Base-by-base conservation (phyloP, 768 basidiomycete species). In the Mrakia gelida region DNA sequence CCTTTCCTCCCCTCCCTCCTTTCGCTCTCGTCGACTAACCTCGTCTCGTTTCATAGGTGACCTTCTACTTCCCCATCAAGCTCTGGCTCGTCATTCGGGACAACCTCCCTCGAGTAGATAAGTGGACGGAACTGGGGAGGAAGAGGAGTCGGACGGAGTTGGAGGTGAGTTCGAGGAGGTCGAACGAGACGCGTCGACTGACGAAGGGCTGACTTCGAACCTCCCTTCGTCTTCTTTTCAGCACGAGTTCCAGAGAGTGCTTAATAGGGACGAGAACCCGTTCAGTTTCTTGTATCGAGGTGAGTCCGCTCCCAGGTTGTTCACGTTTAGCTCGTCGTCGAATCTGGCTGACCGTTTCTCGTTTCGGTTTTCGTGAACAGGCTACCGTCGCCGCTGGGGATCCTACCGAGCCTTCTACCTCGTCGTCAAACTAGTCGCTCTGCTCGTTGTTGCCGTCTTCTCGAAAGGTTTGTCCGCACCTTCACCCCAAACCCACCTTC, bases 271-370 rank as follows among this genome's bases (percentile, higher is more conserved):
- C 83, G 84, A 82, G 23, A 91, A 90, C 82, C 90, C 92, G 3
- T 89, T 92, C 80, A 86, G 87, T 1, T 93, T 92, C 82, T 84
- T 93, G 6, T 93, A 92, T 80, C 87, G 85, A 71, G 89, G 91
- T 91, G 81, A 61, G 87, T 30, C 54, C 82, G n/a, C 28, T n/a
- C 67, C 10, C 54, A 26, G 3, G 10, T 7, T 5, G n/a, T n/a
- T n/a, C n/a, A n/a, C n/a, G n/a, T n/a, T 45, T 7, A 18, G 54
- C 3, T 30, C 13, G 49, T 68, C 11, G 34, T 34, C 18, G 1
- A n/a, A 11, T 45, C 28, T 7, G 2, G 49, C 18, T 26, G 3
- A 23, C n/a, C 16, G 3, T 18, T 1, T 15, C 1, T 34, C 45
- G 28, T 23, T 32, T 52, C 65, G 9, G 4, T 8, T 43, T 77